phyloP scores from a whole-genome alignment of 305 asterid genomes.

The Lippia alba region DNA sequence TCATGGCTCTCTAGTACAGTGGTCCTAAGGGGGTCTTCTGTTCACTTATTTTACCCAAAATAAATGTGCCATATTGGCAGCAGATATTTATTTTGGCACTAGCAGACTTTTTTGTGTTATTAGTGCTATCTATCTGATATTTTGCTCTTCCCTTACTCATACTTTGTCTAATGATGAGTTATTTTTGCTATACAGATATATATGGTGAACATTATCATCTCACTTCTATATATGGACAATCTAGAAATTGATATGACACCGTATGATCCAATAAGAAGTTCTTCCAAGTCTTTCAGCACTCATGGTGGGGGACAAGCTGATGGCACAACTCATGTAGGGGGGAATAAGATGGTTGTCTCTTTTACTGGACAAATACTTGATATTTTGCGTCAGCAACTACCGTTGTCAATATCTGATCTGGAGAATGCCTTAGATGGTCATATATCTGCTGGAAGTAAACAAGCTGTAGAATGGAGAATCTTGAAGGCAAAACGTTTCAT shows the following conservation, averaged over 20 bases:
- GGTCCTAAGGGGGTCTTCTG: slow-evolving; percentile 24
- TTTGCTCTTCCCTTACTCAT: slow-evolving; percentile 22
- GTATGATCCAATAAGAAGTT: slow-evolving; percentile 53
- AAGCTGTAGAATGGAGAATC: slow-evolving; percentile 91
- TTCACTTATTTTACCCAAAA: slow-evolving; percentile 8
- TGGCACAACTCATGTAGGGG: slow-evolving; percentile 57
- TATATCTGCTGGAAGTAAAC: slow-evolving; percentile 71
- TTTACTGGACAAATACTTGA: slow-evolving; percentile 77
- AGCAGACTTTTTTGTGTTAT: background rate
- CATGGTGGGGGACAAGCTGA: slow-evolving; percentile 54
- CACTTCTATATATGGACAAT: slow-evolving; percentile 89
- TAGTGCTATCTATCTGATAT: slow-evolving; percentile 6
- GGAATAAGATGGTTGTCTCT: slow-evolving; percentile 76
- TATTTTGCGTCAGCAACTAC: slow-evolving; percentile 80
- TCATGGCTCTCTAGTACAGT: background rate
- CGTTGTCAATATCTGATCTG: slow-evolving; percentile 64
- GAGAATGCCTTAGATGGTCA: slow-evolving; percentile 60
- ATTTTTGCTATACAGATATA: slow-evolving; percentile 71
- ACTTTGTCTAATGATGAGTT: slow-evolving; percentile 36
- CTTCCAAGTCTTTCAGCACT: slow-evolving; percentile 52
- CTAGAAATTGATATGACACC: slow-evolving; percentile 62
- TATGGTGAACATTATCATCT: slow-evolving; percentile 82
- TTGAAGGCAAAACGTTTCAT: slow-evolving; percentile 74
- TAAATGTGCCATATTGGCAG: slow-evolving; percentile 25
- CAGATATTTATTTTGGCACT: slow-evolving; percentile 4